These are phyloP conservation scores for Auricularia cornea DNA, from an alignment of 768 basidiomycete species.

Conservation along the genomic window DNA sequence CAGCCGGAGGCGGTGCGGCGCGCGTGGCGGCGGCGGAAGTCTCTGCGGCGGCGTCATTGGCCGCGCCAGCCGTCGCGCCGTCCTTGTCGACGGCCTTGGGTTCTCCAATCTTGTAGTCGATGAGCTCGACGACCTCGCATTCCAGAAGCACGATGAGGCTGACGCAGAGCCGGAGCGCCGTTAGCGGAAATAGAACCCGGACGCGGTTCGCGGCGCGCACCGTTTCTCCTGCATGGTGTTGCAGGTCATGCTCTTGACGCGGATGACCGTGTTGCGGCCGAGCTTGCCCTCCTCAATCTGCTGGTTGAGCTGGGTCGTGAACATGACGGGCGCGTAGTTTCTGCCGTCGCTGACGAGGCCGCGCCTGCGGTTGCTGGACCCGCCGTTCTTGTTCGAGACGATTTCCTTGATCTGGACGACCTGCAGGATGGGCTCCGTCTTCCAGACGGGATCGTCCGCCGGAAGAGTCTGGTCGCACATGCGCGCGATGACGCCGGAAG, in stretches of 20 bases:
- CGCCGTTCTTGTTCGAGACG: conserved; percentile 25
- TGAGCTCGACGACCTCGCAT: conserved; percentile 45
- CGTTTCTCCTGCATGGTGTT: conserved; percentile 79
- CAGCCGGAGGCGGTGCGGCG: conserved; percentile 15
- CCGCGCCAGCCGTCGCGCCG: conserved; percentile 24
- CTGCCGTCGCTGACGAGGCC: conserved; percentile 87
- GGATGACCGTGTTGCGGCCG: conserved; percentile 56
- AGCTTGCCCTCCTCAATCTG: conserved; percentile 59
- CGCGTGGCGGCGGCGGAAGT: conserved; percentile 24
- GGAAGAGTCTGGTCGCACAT: background rate
- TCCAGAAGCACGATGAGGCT: conserved; percentile 80
- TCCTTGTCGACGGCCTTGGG: conserved; percentile 31
- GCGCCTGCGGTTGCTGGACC: conserved; percentile 51
- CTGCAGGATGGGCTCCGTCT: conserved; percentile 51
- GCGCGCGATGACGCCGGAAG: background rate
- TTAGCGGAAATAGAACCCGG: conserved; percentile 14
- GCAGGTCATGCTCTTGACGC: conserved; percentile 67
- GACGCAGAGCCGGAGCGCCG: background rate
- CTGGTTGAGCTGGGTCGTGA: conserved; percentile 82
- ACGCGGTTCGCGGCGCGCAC: conserved; percentile 39
- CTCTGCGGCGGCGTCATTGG: conserved; percentile 16
- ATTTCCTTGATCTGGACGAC: conserved; percentile 81
- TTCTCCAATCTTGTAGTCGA: conserved; percentile 65
- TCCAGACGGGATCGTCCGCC: conserved; percentile 27
- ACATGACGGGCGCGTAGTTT: conserved; percentile 86